phyloP scores from a whole-genome alignment of 768 basidiomycete genomes.

The Tricholoma hemisulphureum region DNA sequence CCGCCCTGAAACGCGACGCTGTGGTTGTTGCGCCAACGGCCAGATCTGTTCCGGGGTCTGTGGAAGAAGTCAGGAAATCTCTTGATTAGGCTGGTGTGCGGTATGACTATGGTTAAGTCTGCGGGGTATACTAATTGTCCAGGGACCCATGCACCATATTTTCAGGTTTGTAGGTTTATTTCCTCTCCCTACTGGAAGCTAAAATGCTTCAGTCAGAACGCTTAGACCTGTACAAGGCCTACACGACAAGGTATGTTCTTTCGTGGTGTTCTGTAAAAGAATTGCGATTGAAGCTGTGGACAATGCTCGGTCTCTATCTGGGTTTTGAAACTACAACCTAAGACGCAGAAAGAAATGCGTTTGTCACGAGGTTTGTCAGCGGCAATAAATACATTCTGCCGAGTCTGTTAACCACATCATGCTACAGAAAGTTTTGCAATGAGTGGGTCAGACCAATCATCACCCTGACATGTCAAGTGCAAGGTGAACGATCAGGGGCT shows the following conservation, averaged over 20 bases:
- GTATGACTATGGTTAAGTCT: constrained; percentile 77
- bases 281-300: no score
- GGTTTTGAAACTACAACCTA: no score
- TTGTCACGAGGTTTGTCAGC: no score
- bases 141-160: constrained; percentile 82
- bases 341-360: no score
- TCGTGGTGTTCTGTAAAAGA: constrained; percentile 3
- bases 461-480: no score
- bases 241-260: constrained; percentile 61
- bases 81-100: constrained; percentile 89
- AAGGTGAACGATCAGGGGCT: no score
- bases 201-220: constrained; percentile 72
- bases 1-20: neutral
- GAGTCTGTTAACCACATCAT: no score
- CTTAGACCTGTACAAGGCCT: constrained; percentile 75
- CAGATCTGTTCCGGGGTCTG: constrained; percentile 77
- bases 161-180: constrained; percentile 54
- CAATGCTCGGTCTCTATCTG: no score
- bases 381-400: no score
- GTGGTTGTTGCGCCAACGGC: constrained; percentile 43
- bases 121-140: neutral
- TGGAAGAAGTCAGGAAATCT: constrained; percentile 73
- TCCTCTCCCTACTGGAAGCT: constrained; percentile 4
- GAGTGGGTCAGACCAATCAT: no score
- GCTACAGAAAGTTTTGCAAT: no score